Conservation (phyloP, 2,329 filamentous ascomycete genomes). For the Epicoccum nigrum region DNA sequence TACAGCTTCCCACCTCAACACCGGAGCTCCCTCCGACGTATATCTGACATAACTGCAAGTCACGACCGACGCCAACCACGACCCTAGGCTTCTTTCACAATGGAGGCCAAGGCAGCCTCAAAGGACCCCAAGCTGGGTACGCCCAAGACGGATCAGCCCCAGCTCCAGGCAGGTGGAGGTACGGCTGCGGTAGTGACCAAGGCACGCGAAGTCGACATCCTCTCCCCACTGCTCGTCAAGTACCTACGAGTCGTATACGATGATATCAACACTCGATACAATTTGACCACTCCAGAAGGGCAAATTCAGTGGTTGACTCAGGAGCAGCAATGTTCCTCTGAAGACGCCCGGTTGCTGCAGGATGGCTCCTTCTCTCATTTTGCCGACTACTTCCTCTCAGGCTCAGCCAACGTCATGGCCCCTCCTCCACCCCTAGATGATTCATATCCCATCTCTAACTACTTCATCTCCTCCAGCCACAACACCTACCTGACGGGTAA, state of each 20-base stretch:
- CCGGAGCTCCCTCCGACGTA: background rate
- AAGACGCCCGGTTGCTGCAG: constrained; percentile 33
- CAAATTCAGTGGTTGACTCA: constrained; percentile 39
- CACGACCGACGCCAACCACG: background rate
- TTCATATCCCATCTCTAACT: constrained; percentile 77
- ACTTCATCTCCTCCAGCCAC: constrained; percentile 93
- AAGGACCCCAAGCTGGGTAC: constrained; percentile 41
- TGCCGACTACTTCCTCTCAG: constrained; percentile 54
- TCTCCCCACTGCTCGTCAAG: constrained; percentile 35
- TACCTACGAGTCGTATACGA: constrained; percentile 40
- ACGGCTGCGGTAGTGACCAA: constrained; percentile 36
- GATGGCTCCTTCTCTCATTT: constrained; percentile 43
- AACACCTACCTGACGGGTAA: constrained; percentile 92
- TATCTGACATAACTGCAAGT: background rate
- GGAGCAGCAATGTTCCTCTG: constrained; percentile 35
- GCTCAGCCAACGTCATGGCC: constrained; percentile 54
- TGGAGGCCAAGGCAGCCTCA: constrained; percentile 25
- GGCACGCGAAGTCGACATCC: constrained; percentile 38
- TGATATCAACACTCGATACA: constrained; percentile 38
- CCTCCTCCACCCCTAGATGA: constrained; percentile 59
- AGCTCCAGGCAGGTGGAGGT: constrained; percentile 49
- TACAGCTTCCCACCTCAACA: background rate
- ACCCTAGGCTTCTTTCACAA: constrained; percentile 1
- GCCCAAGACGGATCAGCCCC: constrained; percentile 39
- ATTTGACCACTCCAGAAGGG: constrained; percentile 40